These are phyloP conservation scores for Anthracocystis panici-leucophaei DNA, from an alignment of 1,284 basidiomycete genomes.

Conservation along the genomic window DNA sequence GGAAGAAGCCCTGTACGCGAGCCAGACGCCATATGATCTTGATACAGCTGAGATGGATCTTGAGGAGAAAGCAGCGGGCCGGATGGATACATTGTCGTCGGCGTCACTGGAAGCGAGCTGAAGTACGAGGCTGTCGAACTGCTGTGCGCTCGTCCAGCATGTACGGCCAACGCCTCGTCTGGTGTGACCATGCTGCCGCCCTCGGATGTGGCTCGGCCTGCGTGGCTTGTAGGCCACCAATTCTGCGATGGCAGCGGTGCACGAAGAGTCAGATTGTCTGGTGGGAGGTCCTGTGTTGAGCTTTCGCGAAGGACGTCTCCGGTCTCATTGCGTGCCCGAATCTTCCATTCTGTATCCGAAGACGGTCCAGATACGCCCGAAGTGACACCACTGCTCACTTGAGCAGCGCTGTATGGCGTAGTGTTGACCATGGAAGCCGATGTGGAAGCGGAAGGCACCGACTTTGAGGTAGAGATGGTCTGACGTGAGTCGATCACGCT, in stretches of 20 bases:
- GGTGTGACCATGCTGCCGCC: constrained; percentile 21
- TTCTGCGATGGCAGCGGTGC: constrained; percentile 12
- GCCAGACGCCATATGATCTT: constrained; percentile 11
- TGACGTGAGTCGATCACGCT: constrained; percentile 24
- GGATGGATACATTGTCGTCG: constrained; percentile 15
- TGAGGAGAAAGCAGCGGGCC: constrained; percentile 1
- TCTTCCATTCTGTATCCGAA: constrained; percentile 14
- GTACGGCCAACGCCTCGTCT: constrained; percentile 7
- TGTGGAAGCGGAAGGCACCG: constrained; percentile 21
- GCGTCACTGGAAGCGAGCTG: constrained; percentile 37
- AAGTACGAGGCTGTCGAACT: constrained; percentile 23
- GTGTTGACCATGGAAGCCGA: constrained; percentile 8
- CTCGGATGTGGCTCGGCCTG: constrained; percentile 15
- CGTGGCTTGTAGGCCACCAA: constrained; percentile 5
- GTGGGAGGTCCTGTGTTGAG: too few species aligned
- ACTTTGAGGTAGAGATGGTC: constrained; percentile 17
- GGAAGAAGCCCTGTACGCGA: constrained; percentile 10
- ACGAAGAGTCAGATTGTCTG: neutral
- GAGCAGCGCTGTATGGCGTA: neutral
- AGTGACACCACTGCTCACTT: constrained; percentile 9
- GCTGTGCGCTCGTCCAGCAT: constrained; percentile 10
- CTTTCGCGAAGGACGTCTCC: neutral
- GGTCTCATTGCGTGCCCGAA: neutral
- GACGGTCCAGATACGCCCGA: constrained; percentile 14
- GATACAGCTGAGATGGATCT: constrained; percentile 15